A percentile compares a stretch with the other conserved stretches of the same genome.
Conservation (phyloP, 768 basidiomycete genomes). For the Saitozyma podzolica region DNA sequence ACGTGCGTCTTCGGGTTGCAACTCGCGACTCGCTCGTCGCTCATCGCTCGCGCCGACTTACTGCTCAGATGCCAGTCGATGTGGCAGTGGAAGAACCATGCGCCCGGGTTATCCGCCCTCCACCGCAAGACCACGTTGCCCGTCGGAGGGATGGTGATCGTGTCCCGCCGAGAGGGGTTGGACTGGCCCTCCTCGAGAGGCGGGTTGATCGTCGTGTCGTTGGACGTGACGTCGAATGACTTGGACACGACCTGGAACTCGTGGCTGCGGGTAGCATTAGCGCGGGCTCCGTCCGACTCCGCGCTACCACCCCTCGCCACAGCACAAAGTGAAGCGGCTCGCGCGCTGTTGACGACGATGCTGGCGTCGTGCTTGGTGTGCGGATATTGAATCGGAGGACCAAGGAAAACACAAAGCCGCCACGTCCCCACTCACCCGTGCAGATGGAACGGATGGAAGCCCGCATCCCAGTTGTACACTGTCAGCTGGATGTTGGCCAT, state of each 20-base stretch:
- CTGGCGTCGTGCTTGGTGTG: too few species aligned
- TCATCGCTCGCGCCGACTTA: too few species aligned
- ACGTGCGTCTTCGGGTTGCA: neutral
- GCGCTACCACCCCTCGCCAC: neutral
- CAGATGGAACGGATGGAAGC: slow-evolving; percentile 66
- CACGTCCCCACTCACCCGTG: slow-evolving; percentile 60
- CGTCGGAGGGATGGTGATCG: slow-evolving; percentile 70
- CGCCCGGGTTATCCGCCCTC: slow-evolving; percentile 86
- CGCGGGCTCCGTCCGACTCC: neutral
- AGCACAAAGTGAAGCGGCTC: too few species aligned
- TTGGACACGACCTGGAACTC: slow-evolving; percentile 78
- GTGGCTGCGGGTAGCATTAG: slow-evolving; percentile 56
- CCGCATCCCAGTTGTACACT: slow-evolving; percentile 54
- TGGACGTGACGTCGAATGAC: slow-evolving; percentile 64
- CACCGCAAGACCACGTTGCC: slow-evolving; percentile 72
- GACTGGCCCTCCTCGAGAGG: slow-evolving; percentile 71
- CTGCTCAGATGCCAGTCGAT: slow-evolving; percentile 46
- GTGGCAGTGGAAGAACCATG: slow-evolving; percentile 54
- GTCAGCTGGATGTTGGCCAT: slow-evolving; percentile 75
- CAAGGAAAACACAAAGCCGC: too few species aligned
- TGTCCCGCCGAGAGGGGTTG: slow-evolving; percentile 93
- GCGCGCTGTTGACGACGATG: too few species aligned
- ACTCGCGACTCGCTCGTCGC: neutral
- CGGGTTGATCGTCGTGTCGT: slow-evolving; percentile 76
- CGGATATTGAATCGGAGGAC: neutral